Evolutionary conservation across 148 eudicot species (phyloP).

Genomic region (Fagopyrum tataricum): DNA sequence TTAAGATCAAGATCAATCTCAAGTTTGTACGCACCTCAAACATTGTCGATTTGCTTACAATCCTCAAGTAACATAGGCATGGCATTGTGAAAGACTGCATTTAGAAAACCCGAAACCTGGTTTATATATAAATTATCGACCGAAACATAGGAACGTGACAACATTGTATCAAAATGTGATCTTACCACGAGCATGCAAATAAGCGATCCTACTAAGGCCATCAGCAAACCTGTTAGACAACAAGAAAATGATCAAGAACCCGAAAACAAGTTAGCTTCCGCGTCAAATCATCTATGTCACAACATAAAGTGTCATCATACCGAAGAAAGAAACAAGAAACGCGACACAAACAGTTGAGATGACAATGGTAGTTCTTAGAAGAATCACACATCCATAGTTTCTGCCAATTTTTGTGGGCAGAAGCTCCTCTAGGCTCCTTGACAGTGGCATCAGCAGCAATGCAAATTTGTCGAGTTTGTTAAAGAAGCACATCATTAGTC

Average conservation of each 20-base stretch:
- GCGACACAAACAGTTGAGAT: slow-evolving; percentile 56
- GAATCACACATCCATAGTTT: slow-evolving; percentile 37
- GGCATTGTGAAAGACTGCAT: slow-evolving; percentile 65
- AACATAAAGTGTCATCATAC: slow-evolving; percentile 16
- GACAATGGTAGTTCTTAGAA: slow-evolving; percentile 52
- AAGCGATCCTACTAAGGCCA: slow-evolving; percentile 75
- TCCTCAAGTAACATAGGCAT: slow-evolving; percentile 44
- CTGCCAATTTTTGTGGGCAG: slow-evolving; percentile 38
- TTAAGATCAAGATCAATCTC: not conserved
- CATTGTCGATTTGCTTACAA: slow-evolving; percentile 38
- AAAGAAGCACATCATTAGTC: not conserved
- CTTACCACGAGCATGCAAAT: slow-evolving; percentile 54
- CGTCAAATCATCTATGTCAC: not conserved
- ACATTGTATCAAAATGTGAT: not conserved
- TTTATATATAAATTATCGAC: not conserved
- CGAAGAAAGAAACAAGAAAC: slow-evolving; percentile 60
- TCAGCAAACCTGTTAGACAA: slow-evolving; percentile 50
- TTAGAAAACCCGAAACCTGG: slow-evolving; percentile 1
- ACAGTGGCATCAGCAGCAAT: slow-evolving; percentile 60
- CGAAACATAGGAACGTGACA: not conserved
- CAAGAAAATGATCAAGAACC: not conserved
- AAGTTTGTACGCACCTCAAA: slow-evolving; percentile 31
- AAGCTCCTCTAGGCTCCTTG: slow-evolving; percentile 65
- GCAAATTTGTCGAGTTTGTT: slow-evolving; percentile 14
- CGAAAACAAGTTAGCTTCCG: too few species aligned